phyloP scores from a whole-genome alignment of 495 filamentous ascomycete species.

The Podospora comata region DNA sequence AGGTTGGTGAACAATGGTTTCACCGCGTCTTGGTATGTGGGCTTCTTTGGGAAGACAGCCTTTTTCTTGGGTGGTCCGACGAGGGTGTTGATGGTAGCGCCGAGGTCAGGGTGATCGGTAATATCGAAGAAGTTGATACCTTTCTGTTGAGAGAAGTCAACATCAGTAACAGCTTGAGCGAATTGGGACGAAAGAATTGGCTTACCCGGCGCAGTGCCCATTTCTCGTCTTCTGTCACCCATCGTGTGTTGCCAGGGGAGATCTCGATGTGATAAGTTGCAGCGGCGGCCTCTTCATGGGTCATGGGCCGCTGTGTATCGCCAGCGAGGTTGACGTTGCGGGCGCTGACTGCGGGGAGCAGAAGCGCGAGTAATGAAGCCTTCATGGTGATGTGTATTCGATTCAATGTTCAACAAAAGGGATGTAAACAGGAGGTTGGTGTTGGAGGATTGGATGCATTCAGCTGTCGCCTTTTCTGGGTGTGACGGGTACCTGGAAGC shows the following conservation, averaged over 20 bases:
- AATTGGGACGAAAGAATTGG: slow-evolving; percentile 4
- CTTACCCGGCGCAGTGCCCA: slow-evolving; percentile 82
- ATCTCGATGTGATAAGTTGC: slow-evolving; percentile 72
- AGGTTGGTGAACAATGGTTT: slow-evolving; percentile 63
- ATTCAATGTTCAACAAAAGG: background rate
- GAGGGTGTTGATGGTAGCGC: slow-evolving; percentile 47
- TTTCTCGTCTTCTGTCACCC: slow-evolving; percentile 93
- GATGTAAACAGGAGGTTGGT: background rate
- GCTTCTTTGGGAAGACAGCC: slow-evolving; percentile 64
- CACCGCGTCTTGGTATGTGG: slow-evolving; percentile 63
- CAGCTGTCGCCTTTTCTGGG: background rate
- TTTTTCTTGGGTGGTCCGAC: slow-evolving; percentile 38
- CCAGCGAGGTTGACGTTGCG: slow-evolving; percentile 48
- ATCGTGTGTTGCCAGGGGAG: slow-evolving; percentile 75
- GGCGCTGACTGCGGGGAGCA: slow-evolving; percentile 48
- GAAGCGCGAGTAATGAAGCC: slow-evolving; percentile 45
- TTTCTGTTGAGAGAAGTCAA: slow-evolving; percentile 49
- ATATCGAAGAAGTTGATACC: slow-evolving; percentile 94
- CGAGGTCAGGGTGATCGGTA: slow-evolving; percentile 65
- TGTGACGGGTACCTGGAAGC: background rate
- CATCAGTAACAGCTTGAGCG: slow-evolving; percentile 1
- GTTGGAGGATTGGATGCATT: background rate
- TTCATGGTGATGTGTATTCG: slow-evolving; percentile 14
- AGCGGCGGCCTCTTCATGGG: slow-evolving; percentile 34
- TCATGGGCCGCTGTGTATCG: slow-evolving; percentile 41